Evolutionary conservation across 805 yeast genomes (phyloP), one percentile per base, ranked within the genome.

Genomic region (Nakazawaea wickerhamii): DNA sequence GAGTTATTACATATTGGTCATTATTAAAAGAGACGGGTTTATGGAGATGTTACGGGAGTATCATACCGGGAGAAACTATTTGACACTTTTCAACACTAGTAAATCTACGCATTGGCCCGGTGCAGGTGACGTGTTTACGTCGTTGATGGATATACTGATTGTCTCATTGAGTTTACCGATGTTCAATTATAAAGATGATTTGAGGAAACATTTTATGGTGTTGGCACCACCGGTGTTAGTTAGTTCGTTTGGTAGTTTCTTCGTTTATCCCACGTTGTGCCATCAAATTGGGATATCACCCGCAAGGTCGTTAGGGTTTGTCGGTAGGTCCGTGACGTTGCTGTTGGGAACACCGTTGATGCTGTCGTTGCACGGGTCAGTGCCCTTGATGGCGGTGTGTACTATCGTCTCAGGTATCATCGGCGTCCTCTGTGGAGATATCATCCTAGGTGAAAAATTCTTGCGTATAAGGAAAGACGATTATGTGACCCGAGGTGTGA

Each of bases 271-370:
- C 0, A 71, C 84, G 2, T 54, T 83, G 11, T 79, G 89, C 52
- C 73, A 73, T 55, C 71, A 73, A 10, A 60, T 85, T 22, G 89
- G 89, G 1, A 79, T 85, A 4, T 68, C 79, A 5, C 53, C 84
- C 0, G 59, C 66, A 19, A 62, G 84, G 21, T 70, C 90, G 0
- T 67, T 85, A 26, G 93, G 91, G 1, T 84, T 83, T 55, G 81
- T 84, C 2, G 91, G 90, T 2, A 65, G 95, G 46, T 80, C 87
- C 9, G 87, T 82, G 14, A 85, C 95, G 0, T 68, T 84, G 51
- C 91, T 93, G 0, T 64, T 85, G 36, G 95, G 93, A 0, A 75
- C 85, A 0, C 95, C 95, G 1, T 68, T 84, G 48, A 77, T 83
- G 10, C 61, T 61, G n/a, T 70, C 86, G 0, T 61, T 85, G 27